Base-by-base conservation (phyloP, 495 filamentous ascomycete species). In the Platismatia glauca region DNA sequence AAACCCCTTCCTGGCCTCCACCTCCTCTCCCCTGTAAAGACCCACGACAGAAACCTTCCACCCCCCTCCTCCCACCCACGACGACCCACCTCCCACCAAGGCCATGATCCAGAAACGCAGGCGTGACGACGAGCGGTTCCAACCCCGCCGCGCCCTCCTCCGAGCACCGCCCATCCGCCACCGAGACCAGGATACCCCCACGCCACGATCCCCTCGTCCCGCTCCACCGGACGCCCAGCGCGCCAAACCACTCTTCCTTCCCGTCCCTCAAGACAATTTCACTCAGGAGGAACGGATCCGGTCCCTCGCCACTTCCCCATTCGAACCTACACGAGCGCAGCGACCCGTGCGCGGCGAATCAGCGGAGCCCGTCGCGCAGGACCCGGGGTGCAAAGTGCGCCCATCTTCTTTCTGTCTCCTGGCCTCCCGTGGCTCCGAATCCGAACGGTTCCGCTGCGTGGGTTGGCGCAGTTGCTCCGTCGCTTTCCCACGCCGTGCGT, bases 361-460 rank as follows among this genome's bases (percentile, higher is more conserved):
- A 38, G 20, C 41, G 24, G 41, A 66, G 58, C 46, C 53, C 66
- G 31, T 66, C 60, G 57, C 66, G 66, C 9, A 68, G 59, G 6
- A 63, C 39, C n/a, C 60, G 55, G 52, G 52, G 66, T 20, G 34
- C 52, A 43, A 43, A 1, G 55, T 61, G n/a, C 63, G 62, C 27
- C 63, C 31, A 1, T 37, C 38, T 46, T 64, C 55, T n/a, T 50
- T 39, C 20, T 20, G 20, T 44, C 41, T 5, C 3, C 16, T 0
- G 7, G 41, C 6, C 41, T 9, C 12, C 4, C 2, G 3, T 7
- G 4, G 16, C 20, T 24, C n/a, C n/a, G 24, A 39, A 20, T 13
- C 41, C 44, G 5, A 35, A 4, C 34, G 34, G 34, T 50, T 33
- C 15, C 39, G 15, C 11, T 31, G 34, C 56, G 11, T 18, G 27